Conservation (phyloP, 495 filamentous ascomycete genomes). For the Aspergillus indologenus region DNA sequence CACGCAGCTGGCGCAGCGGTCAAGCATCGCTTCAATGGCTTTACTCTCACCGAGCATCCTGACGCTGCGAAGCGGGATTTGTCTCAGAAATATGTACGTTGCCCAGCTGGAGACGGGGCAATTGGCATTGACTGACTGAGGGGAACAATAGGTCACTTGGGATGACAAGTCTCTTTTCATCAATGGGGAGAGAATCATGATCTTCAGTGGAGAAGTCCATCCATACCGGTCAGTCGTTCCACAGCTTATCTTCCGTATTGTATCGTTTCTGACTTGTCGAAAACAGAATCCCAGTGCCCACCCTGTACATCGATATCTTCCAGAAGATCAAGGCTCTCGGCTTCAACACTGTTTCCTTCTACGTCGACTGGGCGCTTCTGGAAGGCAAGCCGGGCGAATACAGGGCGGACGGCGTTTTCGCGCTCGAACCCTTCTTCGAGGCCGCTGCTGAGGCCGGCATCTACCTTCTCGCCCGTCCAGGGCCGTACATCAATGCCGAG, state of each 20-base stretch:
- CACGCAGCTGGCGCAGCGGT: constrained; percentile 38
- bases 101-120: neutral
- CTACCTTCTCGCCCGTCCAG: constrained; percentile 72
- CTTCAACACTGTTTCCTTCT: constrained; percentile 74
- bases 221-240: constrained; percentile 50
- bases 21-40: constrained; percentile 35
- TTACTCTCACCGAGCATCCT: constrained; percentile 36
- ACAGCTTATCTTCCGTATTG: neutral
- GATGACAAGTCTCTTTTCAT: constrained; percentile 73
- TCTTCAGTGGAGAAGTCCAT: constrained; percentile 74
- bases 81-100: constrained; percentile 40
- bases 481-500: constrained; percentile 68
- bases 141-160: constrained; percentile 60
- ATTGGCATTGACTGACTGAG: neutral
- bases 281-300: constrained; percentile 65
- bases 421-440: constrained; percentile 66
- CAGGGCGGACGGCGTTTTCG: constrained; percentile 66
- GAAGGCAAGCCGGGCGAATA: constrained; percentile 71
- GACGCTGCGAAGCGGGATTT: constrained; percentile 34
- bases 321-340: constrained; percentile 77
- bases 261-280: constrained; percentile 8
- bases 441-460: constrained; percentile 66
- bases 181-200: constrained; percentile 64
- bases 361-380: constrained; percentile 74
- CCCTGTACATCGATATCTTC: constrained; percentile 70